Conservation (phyloP, 331 rosid genomes). For the Malus hybrid region DNA sequence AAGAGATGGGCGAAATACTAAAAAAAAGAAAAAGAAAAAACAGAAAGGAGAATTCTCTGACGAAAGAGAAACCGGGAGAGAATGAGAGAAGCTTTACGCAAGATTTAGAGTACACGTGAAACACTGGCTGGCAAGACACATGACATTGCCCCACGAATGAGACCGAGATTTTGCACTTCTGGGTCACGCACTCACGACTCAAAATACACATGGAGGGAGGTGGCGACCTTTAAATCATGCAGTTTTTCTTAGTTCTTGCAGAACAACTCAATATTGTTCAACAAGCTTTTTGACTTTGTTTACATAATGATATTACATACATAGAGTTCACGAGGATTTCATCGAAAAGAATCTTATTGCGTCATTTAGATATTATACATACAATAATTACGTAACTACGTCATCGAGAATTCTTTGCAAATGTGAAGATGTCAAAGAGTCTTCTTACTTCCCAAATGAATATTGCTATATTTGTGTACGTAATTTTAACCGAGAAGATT, state of each 20-base stretch:
- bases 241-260: not conserved
- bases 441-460: too few relatives aligned
- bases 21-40: not conserved
- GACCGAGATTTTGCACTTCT: not conserved
- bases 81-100: not conserved
- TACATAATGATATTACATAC: not conserved
- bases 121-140: not conserved
- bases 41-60: not conserved
- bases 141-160: slow-evolving; percentile 20
- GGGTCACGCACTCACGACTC: not conserved
- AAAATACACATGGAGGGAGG: not conserved
- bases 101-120: slow-evolving; percentile 14
- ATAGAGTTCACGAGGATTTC: slow-evolving; percentile 21
- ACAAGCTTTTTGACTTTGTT: slow-evolving; percentile 28
- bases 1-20: too few relatives aligned
- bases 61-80: not conserved
- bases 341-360: too few relatives aligned
- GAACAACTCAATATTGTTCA: slow-evolving; percentile 8
- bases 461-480: too few relatives aligned
- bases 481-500: too few relatives aligned
- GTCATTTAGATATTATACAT: too few relatives aligned
- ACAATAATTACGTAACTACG: too few relatives aligned
- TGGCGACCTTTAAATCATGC: not conserved
- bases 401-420: too few relatives aligned
- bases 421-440: too few relatives aligned